phyloP scores from a whole-genome alignment of 2,329 filamentous ascomycete genomes.

The Hysterium pulicare region DNA sequence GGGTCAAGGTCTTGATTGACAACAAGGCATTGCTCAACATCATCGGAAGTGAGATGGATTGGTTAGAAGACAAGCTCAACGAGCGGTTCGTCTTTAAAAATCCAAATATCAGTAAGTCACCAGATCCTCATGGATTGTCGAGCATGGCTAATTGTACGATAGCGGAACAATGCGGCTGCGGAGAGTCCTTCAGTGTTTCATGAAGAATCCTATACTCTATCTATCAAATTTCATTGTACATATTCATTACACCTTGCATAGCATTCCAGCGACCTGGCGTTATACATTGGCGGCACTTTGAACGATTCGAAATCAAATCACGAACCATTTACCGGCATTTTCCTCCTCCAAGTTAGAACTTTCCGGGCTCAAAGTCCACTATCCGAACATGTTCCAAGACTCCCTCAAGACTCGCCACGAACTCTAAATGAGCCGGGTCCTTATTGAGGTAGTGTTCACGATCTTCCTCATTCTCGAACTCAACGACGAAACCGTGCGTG shows the following conservation, averaged over 20 bases:
- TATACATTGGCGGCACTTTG: no score
- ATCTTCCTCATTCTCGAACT: conserved; percentile 63
- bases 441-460: conserved; percentile 64
- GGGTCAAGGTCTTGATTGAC: conserved; percentile 92
- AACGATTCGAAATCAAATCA: no score
- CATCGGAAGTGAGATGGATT: conserved; percentile 98
- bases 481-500: conserved; percentile 66
- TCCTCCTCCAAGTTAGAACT: conserved; percentile 35
- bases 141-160: conserved; percentile 22
- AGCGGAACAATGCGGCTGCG: conserved; percentile 96
- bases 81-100: conserved; percentile 92
- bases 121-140: not conserved
- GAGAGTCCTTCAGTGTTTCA: conserved; percentile 77
- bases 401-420: conserved; percentile 50
- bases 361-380: conserved; percentile 58
- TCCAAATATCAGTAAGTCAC: conserved; percentile 89
- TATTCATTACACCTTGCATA: conserved; percentile 31
- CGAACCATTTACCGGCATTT: not conserved
- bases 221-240: no score
- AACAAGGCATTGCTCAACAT: conserved; percentile 98
- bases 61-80: conserved; percentile 92
- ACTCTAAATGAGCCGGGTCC: conserved; percentile 62
- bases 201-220: conserved; percentile 14
- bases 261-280: conserved; percentile 21
- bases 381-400: conserved; percentile 55